Evolutionary conservation across 2,329 filamentous ascomycete genomes (phyloP), one percentile per base, ranked within the genome.

Genomic region (Dothideomycetes sp.): DNA sequence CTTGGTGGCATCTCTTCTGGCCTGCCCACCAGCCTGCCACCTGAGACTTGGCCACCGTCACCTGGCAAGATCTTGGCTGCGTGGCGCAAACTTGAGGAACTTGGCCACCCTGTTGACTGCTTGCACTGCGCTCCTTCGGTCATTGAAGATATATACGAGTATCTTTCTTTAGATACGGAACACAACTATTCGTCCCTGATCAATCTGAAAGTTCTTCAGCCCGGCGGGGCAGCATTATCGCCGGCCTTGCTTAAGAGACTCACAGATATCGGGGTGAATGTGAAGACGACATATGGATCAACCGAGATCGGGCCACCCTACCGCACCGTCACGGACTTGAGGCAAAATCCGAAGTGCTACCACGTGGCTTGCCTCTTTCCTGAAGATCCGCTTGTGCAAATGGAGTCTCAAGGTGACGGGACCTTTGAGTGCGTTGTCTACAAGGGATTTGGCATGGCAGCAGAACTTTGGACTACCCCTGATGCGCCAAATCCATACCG

Each of bases 241-340:
- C 45, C 52, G 7, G 49, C 39, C 4, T 45, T 56, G 5, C 48
- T 58, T 6, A 46, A 48, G 38, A 47, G 41, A 16, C 48, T 59
- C 10, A 44, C 45, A 13, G 36, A 45, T 2, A 43, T 51, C 4
- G 54, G 54, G 5, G 51, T 56, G 2, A 59, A 59, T 36, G 52
- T 58, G 32, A 59, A 59, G 36, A 55, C 55, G 10, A 57, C 54
- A 0, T 59, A 58, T 30, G 56, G 56, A 2, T 55, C 50, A 22
- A 58, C 56, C 5, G 56, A 59, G 41, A 58, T 59, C 34, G 54
- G 55, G 3, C 54, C 55, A n/a, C 52, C 54, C 8, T 51, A 55
- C 16, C 51, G 54, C 4, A 52, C 54, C 22, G 53, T 59, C 17
- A 52, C 53, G 1, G 53, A 56, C 27, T 53, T 51, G 2, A 41